Conservation (phyloP, 2,329 filamentous ascomycete genomes). For the Calonectria naviculata region DNA sequence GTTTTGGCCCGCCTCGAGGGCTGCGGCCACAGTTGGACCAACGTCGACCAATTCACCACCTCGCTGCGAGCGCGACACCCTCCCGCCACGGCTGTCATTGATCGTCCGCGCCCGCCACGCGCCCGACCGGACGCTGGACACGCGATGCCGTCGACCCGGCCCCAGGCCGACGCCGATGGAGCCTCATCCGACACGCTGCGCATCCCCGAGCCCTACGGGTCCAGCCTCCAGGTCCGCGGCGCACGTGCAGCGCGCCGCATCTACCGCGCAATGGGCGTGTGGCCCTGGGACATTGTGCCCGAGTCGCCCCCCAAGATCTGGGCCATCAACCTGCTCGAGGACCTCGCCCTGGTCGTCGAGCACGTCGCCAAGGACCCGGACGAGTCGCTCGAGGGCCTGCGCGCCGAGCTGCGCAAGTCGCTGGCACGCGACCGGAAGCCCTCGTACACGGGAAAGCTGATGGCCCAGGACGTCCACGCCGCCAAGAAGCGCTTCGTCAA, state of each 20-base stretch:
- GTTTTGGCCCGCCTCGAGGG: conserved; percentile 23
- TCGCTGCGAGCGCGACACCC: neutral
- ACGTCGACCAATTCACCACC: neutral
- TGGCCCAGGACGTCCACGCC: conserved; percentile 43
- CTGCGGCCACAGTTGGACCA: conserved; percentile 15
- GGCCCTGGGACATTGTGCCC: conserved; percentile 43
- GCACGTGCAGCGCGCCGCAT: conserved; percentile 41
- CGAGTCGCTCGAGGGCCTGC: conserved; percentile 40
- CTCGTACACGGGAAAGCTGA: conserved; percentile 42
- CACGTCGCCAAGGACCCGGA: conserved; percentile 40
- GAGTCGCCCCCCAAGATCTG: conserved; percentile 44
- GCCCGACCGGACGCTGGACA: conserved; percentile 12
- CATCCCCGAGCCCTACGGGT: conserved; percentile 40
- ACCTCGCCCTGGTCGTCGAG: conserved; percentile 41
- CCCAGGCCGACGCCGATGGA: conserved; percentile 35
- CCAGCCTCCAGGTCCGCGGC: conserved; percentile 38
- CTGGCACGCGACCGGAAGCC: conserved; percentile 42
- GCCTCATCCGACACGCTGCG: conserved; percentile 33
- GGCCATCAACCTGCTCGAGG: conserved; percentile 43
- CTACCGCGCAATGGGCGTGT: conserved; percentile 41
- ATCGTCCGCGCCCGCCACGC: conserved; percentile 10
- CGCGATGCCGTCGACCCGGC: conserved; percentile 39
- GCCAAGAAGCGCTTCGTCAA: conserved; percentile 43
- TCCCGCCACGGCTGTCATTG: neutral
- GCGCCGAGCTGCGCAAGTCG: conserved; percentile 39